These are phyloP conservation scores for Dimargaris xerosporica DNA, from an alignment of 192 early-diverging fungal species.

Conservation along the genomic window DNA sequence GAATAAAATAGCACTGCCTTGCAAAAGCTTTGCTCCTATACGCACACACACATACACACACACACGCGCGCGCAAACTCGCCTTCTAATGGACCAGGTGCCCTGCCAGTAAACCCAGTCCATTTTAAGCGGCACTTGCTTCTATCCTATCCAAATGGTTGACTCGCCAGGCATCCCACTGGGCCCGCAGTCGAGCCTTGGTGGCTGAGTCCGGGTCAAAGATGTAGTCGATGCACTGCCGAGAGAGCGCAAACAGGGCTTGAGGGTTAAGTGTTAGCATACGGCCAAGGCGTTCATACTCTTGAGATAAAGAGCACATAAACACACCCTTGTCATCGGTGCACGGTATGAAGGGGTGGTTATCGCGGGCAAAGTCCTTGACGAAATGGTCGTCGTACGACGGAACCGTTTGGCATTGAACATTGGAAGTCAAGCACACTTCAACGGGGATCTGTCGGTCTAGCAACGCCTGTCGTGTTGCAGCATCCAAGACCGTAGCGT, in stretches of 20 bases:
- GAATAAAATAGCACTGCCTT: too few species aligned
- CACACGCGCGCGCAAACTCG: too few species aligned
- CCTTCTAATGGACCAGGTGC: too few species aligned
- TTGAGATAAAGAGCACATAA: conserved; percentile 12
- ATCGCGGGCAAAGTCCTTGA: conserved; percentile 24
- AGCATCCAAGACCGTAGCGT: conserved; percentile 32
- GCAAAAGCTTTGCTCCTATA: too few species aligned
- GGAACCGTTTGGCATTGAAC: conserved; percentile 35
- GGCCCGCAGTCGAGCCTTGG: not conserved
- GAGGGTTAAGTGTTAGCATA: not conserved
- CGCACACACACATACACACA: too few species aligned
- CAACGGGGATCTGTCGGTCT: conserved; percentile 28
- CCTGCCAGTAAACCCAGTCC: too few species aligned
- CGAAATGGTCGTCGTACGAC: conserved; percentile 34
- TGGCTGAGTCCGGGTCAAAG: not conserved
- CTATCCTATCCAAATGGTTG: too few species aligned
- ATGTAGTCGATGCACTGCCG: not conserved
- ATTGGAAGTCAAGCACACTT: conserved; percentile 51
- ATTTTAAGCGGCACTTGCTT: too few species aligned
- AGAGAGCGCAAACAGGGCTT: not conserved
- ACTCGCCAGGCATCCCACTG: not conserved
- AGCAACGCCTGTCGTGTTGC: conserved; percentile 16
- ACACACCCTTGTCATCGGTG: conserved; percentile 18
- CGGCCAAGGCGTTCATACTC: conserved; percentile 10
- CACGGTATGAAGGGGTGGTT: conserved; percentile 36